phyloP scores from a whole-genome alignment of 164 flowering plant species.

The Annona squamosa region DNA sequence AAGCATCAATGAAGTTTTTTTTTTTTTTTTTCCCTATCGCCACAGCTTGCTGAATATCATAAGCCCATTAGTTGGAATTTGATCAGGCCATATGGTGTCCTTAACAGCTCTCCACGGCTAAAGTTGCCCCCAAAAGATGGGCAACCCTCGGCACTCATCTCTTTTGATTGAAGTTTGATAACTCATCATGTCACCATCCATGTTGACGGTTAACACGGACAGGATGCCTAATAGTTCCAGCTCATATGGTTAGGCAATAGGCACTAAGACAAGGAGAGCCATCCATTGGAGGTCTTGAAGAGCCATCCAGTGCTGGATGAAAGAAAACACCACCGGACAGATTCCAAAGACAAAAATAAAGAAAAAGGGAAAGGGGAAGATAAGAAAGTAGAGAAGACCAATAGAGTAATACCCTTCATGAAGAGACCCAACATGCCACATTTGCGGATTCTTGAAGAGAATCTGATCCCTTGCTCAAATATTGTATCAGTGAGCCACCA shows the following conservation, averaged over 20 bases:
- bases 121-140: background rate
- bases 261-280: no score
- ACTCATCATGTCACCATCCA: background rate
- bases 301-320: background rate
- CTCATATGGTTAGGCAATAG: background rate
- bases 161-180: background rate
- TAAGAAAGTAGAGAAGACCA: background rate
- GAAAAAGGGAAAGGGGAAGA: background rate
- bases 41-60: background rate
- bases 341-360: background rate
- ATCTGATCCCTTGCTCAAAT: constrained; percentile 1
- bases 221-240: background rate
- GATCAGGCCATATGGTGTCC: background rate
- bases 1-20: background rate
- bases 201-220: background rate
- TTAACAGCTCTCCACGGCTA: background rate
- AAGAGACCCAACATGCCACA: background rate
- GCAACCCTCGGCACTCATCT: background rate
- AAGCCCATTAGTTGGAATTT: background rate
- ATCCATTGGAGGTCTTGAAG: background rate
- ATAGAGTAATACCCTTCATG: background rate
- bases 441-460: background rate
- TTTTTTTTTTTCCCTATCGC: background rate
- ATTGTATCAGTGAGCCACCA: background rate
- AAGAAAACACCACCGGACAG: background rate